Base-by-base conservation (phyloP, 768 basidiomycete genomes). In the Mycena galericulata region DNA sequence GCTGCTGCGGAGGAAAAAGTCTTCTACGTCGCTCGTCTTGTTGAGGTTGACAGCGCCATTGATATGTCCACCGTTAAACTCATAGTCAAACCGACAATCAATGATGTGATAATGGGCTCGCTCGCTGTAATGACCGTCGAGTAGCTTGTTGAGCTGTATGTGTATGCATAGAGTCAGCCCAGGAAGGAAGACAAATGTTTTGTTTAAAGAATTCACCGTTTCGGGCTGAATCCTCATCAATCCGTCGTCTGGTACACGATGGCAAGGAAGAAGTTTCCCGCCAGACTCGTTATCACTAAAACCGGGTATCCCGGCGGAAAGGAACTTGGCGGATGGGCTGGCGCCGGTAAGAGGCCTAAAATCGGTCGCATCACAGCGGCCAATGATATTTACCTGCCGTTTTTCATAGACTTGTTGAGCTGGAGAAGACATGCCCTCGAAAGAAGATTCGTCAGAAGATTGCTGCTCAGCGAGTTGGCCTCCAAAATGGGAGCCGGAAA, bases 1-100 rank as follows among this genome's bases (percentile, higher is more conserved):
- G 67, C 79, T 83, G 26, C 80, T 75, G 4, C 90, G 85, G 45
- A 99, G 88, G 41, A 99, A 81, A 55, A 94, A 86, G 57, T 93
- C 90, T 77, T 98, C 96, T 45, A 98, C 87, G 50, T 87, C 89
- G 30, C 85, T 78, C 14, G 91, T 90, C 18, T 90, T 93, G 77
- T 95, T 95, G 75, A 99, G 89, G 78, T 98, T 99, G 77, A 96
- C 85, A 9, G 98, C 97, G 17, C 96, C 93, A 12, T 88, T 88
- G 71, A 99, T 89, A 81, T 99, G 98, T 0, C 98, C 98, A 11
- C 98, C 98, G 54, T 86, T 85, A 79, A 91, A 98, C 81, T 99
- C 98, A 75, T 98, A 99, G 70, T 96, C 95, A 79, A 99, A 99
- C 46, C 98, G 93, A 79, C 98, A 99, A 81, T 99, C 98, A 73